Evolutionary conservation across 2,329 filamentous ascomycete genomes (phyloP).

Genomic region (Aspergillus phoenicis): DNA sequence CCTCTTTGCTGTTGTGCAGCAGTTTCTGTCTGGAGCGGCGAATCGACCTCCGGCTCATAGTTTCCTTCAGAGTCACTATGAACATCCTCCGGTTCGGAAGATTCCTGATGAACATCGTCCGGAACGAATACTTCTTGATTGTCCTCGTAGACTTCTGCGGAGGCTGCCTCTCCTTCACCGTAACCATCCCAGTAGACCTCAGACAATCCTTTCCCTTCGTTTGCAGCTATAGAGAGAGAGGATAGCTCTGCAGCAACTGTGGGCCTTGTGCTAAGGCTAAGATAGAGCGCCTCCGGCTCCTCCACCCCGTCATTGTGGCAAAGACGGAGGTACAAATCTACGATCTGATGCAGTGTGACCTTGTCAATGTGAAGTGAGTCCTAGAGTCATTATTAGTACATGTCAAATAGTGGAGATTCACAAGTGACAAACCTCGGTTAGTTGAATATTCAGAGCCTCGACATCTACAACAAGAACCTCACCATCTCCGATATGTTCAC

Average conservation of each 20-base stretch:
- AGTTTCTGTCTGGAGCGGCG: not conserved
- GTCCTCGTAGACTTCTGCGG: constrained; percentile 19
- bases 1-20: constrained; percentile 5
- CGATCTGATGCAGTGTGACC: constrained; percentile 58
- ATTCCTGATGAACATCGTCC: constrained; percentile 17
- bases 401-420: constrained; percentile 7
- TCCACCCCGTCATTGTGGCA: constrained; percentile 61
- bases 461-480: constrained; percentile 61
- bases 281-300: constrained; percentile 58
- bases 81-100: constrained; percentile 20
- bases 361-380: constrained; percentile 52
- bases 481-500: constrained; percentile 57
- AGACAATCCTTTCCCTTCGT: constrained; percentile 60
- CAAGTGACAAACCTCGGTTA: constrained; percentile 57
- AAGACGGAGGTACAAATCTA: constrained; percentile 62
- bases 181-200: constrained; percentile 51
- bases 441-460: constrained; percentile 57
- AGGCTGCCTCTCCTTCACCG: constrained; percentile 48
- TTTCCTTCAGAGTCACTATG: not conserved
- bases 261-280: constrained; percentile 57
- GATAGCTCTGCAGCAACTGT: constrained; percentile 57
- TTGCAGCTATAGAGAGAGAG: constrained; percentile 55
- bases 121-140: constrained; percentile 19
- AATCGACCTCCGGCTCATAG: not conserved
- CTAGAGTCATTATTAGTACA: constrained; percentile 42